Base-by-base conservation (phyloP, 2,329 filamentous ascomycete genomes). In the Monosporascus sp. region DNA sequence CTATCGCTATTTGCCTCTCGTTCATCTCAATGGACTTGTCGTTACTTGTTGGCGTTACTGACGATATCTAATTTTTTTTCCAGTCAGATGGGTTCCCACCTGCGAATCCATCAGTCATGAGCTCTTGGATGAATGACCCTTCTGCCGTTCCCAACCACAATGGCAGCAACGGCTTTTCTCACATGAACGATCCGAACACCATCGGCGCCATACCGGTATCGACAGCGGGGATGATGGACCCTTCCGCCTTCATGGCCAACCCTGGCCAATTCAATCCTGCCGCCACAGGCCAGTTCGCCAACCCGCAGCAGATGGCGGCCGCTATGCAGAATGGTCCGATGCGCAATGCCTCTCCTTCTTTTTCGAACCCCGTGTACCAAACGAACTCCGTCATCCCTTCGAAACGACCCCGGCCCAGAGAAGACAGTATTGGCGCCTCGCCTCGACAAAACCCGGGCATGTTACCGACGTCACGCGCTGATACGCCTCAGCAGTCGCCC, bases 351-450 rank as follows among this genome's bases (percentile, higher is more conserved):
- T 92, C 90, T 51, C 88, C 89, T 45, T 84, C 84, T 54, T 93
- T 89, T 70, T 82, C 87, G 65, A 89, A 88, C 65, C 82, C 87
- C 56, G 82, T 83, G 65, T 95, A 93, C 75, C 88, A 91, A 68
- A 90, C 90, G 61, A 93, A 89, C 72, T 80, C 88, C 47, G 85
- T 96, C 65, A 86, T 96, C 61, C 93, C 93, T 54, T 93, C 92
- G 22, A 99, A 97, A 74, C 84, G 94, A 65, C 82, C 89, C 51
- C 83, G 89, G 47, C 87, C 88, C 50, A 78, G 83, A 67, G 90
- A 96, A 72, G 92, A 97, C 70, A 92, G 86, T 66, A 80, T 94
- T 65, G 86, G 85, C 60, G 86, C 88, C 68, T 95, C 91, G 34
- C 91, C 93, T 50, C 82, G 86, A 65, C 88, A 86, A 66, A 85